Conservation (phyloP, 495 filamentous ascomycete species). For the Neurospora tetrasperma region DNA sequence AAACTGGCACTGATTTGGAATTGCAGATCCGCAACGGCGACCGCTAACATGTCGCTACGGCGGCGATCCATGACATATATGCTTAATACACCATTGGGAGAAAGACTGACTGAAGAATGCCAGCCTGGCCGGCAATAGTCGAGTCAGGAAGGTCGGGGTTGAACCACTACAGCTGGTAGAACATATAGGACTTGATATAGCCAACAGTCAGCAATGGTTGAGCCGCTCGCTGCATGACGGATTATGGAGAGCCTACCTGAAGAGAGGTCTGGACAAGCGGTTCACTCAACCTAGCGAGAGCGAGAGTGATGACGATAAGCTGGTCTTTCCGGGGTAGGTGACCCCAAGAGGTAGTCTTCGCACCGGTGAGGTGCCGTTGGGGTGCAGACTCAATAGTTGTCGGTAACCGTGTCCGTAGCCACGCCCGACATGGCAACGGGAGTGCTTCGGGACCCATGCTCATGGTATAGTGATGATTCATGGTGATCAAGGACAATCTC, state of each 20-base stretch:
- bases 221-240: neutral
- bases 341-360: conserved; percentile 47
- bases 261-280: conserved; percentile 70
- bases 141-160: conserved; percentile 52
- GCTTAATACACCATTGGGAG: neutral
- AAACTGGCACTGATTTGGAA: conserved; percentile 46
- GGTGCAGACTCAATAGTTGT: neutral
- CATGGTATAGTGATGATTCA: neutral
- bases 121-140: conserved; percentile 65
- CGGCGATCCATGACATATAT: neutral
- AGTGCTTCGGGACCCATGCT: neutral
- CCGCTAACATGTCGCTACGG: neutral
- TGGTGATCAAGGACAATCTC: neutral
- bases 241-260: conserved; percentile 31
- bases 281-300: conserved; percentile 65
- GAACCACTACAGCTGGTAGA: conserved; percentile 67
- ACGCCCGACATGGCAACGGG: neutral
- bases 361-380: neutral
- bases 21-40: neutral
- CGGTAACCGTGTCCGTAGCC: neutral
- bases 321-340: conserved; percentile 67
- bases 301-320: conserved; percentile 60
- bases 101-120: conserved; percentile 48
- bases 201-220: neutral
- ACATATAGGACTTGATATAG: conserved; percentile 52